Conservation (phyloP, 2,329 filamentous ascomycete genomes). For the Sordariomycetes sp. region DNA sequence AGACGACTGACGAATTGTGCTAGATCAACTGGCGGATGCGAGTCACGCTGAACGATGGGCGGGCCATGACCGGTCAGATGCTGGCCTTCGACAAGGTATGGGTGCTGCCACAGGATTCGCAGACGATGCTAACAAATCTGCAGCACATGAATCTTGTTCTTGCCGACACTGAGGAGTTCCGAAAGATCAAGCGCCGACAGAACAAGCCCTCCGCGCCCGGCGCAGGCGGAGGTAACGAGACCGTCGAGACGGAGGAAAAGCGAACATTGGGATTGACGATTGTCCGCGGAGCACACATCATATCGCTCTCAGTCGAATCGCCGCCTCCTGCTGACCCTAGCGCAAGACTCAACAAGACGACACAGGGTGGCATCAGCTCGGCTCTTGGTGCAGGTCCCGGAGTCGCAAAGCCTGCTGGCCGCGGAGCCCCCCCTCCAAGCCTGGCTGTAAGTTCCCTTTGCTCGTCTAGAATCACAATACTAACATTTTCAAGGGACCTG, state of each 20-base stretch:
- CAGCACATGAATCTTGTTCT: conserved; percentile 99
- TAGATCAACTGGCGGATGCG: conserved; percentile 99
- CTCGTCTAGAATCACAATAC: too few species aligned
- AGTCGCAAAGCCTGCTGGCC: conserved; percentile 82
- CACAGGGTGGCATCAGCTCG: conserved; percentile 57
- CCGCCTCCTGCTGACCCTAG: conserved; percentile 91
- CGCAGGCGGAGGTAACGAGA: conserved; percentile 50
- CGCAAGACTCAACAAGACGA: conserved; percentile 72
- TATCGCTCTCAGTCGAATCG: conserved; percentile 91
- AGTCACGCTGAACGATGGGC: conserved; percentile 86
- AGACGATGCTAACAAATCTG: too few species aligned
- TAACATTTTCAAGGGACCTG: conserved; percentile 57
- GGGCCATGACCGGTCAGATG: conserved; percentile 97
- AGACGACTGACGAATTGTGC: conserved; percentile 6
- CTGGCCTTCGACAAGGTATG: conserved; percentile 92
- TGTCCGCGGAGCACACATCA: conserved; percentile 86
- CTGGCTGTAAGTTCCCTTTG: conserved; percentile 51
- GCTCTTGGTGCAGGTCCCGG: conserved; percentile 77
- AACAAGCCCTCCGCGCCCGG: conserved; percentile 61
- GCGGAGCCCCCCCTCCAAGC: conserved; percentile 65
- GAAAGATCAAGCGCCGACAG: conserved; percentile 78
- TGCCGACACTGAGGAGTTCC: conserved; percentile 96
- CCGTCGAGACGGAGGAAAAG: conserved; percentile 90
- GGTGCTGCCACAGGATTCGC: too few species aligned
- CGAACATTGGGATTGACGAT: conserved; percentile 93